phyloP scores from a whole-genome alignment of 2,329 filamentous ascomycete genomes.

The Colletotrichum sp. region DNA sequence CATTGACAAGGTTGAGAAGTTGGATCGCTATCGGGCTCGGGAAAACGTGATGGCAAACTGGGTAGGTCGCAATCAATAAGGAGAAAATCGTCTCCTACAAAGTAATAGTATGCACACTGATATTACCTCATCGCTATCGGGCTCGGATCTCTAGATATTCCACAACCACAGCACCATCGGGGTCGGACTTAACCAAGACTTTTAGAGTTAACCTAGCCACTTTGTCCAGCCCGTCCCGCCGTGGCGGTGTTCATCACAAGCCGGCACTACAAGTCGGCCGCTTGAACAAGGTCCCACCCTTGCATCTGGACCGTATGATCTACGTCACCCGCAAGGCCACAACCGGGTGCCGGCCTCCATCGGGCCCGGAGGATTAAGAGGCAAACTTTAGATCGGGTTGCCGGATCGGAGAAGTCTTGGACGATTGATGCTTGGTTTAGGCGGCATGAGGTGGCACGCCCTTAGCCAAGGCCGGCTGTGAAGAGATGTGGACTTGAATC shows the following conservation, averaged over 20 bases:
- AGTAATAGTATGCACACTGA: not conserved
- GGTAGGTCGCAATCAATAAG: not conserved
- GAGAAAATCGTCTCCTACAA: not conserved
- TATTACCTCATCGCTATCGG: not conserved
- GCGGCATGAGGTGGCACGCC: not conserved
- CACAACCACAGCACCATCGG: accelerated
- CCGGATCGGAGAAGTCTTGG: not conserved
- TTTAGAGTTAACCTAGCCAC: not conserved
- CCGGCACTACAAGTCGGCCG: not conserved
- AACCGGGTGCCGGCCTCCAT: not conserved
- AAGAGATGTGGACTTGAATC: not conserved
- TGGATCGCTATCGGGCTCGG: not conserved
- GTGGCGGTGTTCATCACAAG: not conserved
- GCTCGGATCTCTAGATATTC: not conserved
- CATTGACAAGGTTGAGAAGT: accelerated
- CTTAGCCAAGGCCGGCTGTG: not conserved
- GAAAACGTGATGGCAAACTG: not conserved
- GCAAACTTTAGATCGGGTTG: not conserved
- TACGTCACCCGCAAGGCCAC: not conserved
- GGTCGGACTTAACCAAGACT: not conserved
- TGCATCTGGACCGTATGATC: not conserved
- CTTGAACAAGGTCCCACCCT: not conserved
- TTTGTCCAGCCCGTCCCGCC: not conserved
- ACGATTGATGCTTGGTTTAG: not conserved
- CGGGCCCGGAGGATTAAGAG: not conserved